A percentile compares a stretch with the other conserved stretches of the same genome.
phyloP scores from a whole-genome alignment of 257 asterid species.

The Nicotiana benthamiana region DNA sequence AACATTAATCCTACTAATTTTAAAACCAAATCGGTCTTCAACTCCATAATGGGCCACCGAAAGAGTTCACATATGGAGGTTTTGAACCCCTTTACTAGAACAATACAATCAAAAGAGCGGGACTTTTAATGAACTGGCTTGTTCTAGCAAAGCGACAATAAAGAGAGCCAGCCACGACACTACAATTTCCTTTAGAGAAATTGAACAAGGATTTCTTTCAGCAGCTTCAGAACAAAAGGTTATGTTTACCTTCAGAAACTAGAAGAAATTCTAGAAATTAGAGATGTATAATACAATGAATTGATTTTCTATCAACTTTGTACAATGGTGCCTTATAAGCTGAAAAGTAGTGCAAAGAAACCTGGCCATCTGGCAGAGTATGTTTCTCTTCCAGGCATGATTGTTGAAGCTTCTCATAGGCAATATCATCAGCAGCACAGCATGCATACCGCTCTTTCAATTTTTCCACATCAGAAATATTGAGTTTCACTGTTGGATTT shows the following conservation, averaged over 20 bases:
- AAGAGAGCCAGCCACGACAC: not conserved
- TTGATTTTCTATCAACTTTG: not conserved
- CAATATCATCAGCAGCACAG: slow-evolving; percentile 65
- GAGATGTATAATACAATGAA: not conserved
- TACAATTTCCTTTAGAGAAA: not conserved
- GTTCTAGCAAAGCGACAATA: not conserved
- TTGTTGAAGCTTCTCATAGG: slow-evolving; percentile 45
- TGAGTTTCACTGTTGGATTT: slow-evolving; percentile 53
- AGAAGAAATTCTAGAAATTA: not conserved
- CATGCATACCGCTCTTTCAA: slow-evolving; percentile 76
- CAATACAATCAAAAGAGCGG: not conserved
- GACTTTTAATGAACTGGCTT: not conserved
- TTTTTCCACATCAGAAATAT: slow-evolving; percentile 60
- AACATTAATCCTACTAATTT: not conserved
- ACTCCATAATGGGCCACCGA: not conserved
- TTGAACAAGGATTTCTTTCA: not conserved
- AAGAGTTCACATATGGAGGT: not conserved
- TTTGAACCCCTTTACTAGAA: not conserved
- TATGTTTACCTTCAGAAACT: not conserved
- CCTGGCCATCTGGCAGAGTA: slow-evolving; percentile 97
- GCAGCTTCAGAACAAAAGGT: not conserved
- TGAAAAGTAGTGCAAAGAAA: slow-evolving; percentile 13
- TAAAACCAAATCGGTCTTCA: not conserved
- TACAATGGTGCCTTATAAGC: slow-evolving; percentile 3
- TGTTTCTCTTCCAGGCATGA: slow-evolving; percentile 69